A percentile compares a stretch with the other conserved stretches of the same genome.
Evolutionary conservation across 257 asterid species (phyloP).

Genomic region (Ehretia macrophylla): DNA sequence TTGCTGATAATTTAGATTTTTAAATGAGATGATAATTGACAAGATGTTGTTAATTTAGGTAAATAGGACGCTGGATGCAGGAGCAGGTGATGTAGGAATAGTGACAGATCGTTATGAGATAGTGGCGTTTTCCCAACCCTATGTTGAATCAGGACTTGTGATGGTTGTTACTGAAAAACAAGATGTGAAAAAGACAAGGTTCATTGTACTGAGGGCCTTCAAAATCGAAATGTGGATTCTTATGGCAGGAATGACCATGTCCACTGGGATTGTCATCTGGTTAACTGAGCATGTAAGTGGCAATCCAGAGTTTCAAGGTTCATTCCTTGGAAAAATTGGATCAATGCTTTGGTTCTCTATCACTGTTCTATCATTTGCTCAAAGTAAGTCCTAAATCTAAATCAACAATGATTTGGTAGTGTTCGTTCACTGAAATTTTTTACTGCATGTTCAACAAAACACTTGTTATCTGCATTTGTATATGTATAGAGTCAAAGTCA

Average conservation of each 20-base stretch:
- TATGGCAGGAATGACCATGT: constrained; percentile 28
- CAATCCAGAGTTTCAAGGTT: constrained; percentile 35
- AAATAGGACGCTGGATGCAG: constrained; percentile 53
- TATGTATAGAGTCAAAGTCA: too few species aligned
- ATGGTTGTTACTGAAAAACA: constrained; percentile 53
- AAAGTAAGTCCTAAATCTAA: constrained; percentile 29
- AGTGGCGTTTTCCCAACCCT: constrained; percentile 59
- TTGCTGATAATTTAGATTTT: too few species aligned
- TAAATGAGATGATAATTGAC: too few species aligned
- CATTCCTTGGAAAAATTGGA: constrained; percentile 26
- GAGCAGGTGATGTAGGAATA: constrained; percentile 57
- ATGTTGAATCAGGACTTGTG: constrained; percentile 53
- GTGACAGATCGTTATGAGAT: constrained; percentile 45
- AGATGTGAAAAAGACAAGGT: constrained; percentile 21
- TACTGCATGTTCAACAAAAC: too few species aligned
- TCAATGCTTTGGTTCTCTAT: constrained; percentile 62
- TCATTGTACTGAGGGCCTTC: constrained; percentile 44
- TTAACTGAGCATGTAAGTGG: constrained; percentile 38
- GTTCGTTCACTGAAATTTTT: too few species aligned
- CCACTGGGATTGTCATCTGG: constrained; percentile 46
- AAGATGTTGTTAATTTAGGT: background rate
- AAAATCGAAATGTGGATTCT: constrained; percentile 47
- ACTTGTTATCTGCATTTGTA: too few species aligned
- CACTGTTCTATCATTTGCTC: constrained; percentile 48
- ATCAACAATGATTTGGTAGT: too few species aligned